These are phyloP conservation scores for Talaromyces sp. DNA, from an alignment of 2,329 filamentous ascomycete species.

Conservation along the genomic window DNA sequence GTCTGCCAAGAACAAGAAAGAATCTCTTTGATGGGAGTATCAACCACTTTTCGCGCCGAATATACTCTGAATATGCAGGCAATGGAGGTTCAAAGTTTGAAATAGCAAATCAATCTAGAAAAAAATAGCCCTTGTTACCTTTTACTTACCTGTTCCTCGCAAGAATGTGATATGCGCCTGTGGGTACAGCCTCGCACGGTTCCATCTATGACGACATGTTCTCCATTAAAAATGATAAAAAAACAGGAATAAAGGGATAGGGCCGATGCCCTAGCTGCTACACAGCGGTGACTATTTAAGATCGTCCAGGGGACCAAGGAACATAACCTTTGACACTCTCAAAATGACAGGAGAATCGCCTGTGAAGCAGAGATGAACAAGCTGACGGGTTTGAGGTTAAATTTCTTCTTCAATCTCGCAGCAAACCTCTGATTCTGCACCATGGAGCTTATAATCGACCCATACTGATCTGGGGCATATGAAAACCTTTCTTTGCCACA, in stretches of 20 bases:
- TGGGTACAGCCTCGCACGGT: constrained; percentile 5
- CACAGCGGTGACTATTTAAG: constrained; percentile 15
- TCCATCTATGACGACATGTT: constrained; percentile 18
- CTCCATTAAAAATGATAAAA: constrained; percentile 17
- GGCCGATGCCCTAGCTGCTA: constrained; percentile 19
- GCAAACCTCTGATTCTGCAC: neutral
- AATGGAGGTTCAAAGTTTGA: too few relatives aligned
- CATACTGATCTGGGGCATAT: neutral
- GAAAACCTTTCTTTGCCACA: neutral
- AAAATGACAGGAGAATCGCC: neutral
- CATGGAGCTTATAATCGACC: neutral
- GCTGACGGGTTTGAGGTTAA: neutral
- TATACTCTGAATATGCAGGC: too few relatives aligned
- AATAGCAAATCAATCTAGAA: too few relatives aligned
- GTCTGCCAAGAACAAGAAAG: constrained; percentile 1
- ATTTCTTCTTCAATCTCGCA: neutral
- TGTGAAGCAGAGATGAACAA: neutral
- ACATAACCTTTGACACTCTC: neutral
- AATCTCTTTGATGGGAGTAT: neutral
- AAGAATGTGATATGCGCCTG: neutral
- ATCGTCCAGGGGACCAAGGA: neutral
- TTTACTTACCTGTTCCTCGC: neutral
- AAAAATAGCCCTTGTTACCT: neutral
- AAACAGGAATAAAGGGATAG: constrained; percentile 10
- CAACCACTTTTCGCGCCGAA: neutral